Evolutionary conservation across 345 rosid genomes (phyloP), one percentile per base, ranked within the genome.

Genomic region (Rubroshorea leprosula): DNA sequence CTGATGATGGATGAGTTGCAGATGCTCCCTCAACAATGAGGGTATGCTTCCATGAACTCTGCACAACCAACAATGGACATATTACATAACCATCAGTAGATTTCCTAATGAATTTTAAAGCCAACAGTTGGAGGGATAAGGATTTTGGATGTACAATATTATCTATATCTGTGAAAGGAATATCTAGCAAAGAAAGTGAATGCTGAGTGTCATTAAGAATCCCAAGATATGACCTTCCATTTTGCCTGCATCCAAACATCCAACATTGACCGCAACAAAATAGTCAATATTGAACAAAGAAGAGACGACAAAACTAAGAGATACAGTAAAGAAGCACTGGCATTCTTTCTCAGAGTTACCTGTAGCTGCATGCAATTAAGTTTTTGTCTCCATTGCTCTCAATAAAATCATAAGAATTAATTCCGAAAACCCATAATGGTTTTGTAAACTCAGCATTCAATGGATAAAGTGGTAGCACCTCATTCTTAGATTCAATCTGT

Each of bases 1-100:
- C 77, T 48, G 97, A 86, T 75, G 91, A 83, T 39, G 97, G 94
- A 69, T 68, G 80, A 74, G 80, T 73, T 2, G 83, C 83, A 51
- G 99, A 93, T 58, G 87, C 97, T 72, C 97, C 99, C 58, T 86
- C 96, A 27, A 89, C 71, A 60, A 74, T 89, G 48, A 93, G 76
- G 79, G 84, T 81, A 60, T 76, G 60, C 5, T 74, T 64, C 62
- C 96, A 90, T 8, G 65, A 65, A 65, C 80, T 82, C 99, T 89
- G 81, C 54, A 72, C 10, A 58, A 67, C 23, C n/a, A 54, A 60
- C 48, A 52, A 65, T 58, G 21, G 48, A 51, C 43, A 23, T 10
- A 12, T 62, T 61, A 59, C 45, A 45, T 56, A 39, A 50, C 18
- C 35, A 23, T 41, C 67, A 61, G 25, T 24, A 6, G 43, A 60